phyloP scores from a whole-genome alignment of 2,329 filamentous ascomycete genomes.

The Fonsecaea monophora region DNA sequence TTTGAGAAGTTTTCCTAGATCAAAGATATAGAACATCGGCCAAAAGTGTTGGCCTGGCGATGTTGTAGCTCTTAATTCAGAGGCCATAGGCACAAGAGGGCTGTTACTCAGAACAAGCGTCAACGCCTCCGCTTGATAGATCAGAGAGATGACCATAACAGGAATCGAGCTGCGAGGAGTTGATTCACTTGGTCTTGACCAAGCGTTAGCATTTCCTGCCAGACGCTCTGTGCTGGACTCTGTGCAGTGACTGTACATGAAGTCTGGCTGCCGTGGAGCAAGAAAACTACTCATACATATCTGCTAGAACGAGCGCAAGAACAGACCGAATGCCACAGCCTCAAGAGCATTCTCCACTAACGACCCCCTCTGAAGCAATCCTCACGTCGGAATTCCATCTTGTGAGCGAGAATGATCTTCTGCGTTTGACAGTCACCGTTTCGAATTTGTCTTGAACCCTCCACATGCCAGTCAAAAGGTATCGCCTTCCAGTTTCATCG shows the following conservation, averaged over 20 bases:
- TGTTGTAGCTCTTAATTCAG: not conserved
- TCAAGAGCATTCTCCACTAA: not conserved
- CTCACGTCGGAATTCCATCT: not conserved
- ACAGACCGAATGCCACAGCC: not conserved
- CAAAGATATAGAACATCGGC: not conserved
- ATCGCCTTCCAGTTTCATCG: constrained; percentile 13
- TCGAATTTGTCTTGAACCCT: not conserved
- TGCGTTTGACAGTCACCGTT: not conserved
- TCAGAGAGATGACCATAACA: not conserved
- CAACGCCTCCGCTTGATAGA: not conserved
- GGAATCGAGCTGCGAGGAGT: not conserved
- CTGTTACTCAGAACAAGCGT: not conserved
- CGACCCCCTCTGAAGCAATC: not conserved
- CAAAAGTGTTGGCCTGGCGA: not conserved
- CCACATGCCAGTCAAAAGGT: not conserved
- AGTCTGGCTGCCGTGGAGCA: not conserved
- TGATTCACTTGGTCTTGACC: not conserved
- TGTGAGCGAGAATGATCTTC: not conserved
- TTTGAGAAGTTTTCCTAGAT: not conserved
- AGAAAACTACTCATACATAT: not conserved
- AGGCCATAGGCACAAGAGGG: not conserved
- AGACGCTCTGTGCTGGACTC: not conserved
- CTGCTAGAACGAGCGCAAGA: not conserved
- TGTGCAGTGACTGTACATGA: not conserved
- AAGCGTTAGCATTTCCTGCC: not conserved